These are phyloP conservation scores for Pilasporangium apinafurcum DNA, from an alignment of 352 stramenopile genomes.

Conservation along the genomic window DNA sequence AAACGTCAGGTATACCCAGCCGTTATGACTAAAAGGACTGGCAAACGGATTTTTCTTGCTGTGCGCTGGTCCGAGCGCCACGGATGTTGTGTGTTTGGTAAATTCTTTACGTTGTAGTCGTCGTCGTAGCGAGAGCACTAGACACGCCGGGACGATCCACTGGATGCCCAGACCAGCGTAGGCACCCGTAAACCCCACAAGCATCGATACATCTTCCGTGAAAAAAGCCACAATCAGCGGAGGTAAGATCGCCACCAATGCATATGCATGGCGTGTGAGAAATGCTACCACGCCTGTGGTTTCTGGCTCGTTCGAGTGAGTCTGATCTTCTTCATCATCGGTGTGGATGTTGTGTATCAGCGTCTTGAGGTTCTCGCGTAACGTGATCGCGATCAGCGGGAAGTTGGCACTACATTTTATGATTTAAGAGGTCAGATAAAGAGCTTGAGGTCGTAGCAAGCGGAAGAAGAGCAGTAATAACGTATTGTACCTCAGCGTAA, in stretches of 20 bases:
- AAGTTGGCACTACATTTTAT: slow-evolving; percentile 57
- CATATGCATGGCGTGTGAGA: slow-evolving; percentile 54
- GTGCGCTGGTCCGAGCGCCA: too few relatives aligned
- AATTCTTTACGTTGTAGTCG: slow-evolving; percentile 39
- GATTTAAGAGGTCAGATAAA: neutral
- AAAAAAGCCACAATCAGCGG: slow-evolving; percentile 80
- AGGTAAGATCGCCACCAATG: slow-evolving; percentile 64
- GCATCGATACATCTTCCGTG: slow-evolving; percentile 86
- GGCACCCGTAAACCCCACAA: slow-evolving; percentile 80
- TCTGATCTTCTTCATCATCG: slow-evolving; percentile 5
- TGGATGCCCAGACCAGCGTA: slow-evolving; percentile 85
- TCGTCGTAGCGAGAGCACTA: slow-evolving; percentile 66
- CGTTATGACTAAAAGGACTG: slow-evolving; percentile 58
- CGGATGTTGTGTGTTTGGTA: too few relatives aligned
- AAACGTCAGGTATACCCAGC: slow-evolving; percentile 70
- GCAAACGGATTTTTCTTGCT: slow-evolving; percentile 58
- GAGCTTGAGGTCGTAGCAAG: slow-evolving; percentile 6
- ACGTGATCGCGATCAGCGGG: slow-evolving; percentile 81
- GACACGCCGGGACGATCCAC: slow-evolving; percentile 78
- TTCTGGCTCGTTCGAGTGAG: slow-evolving; percentile 6
- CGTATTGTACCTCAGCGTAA: slow-evolving; percentile 61
- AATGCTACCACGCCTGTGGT: slow-evolving; percentile 24
- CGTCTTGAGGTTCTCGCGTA: slow-evolving; percentile 78
- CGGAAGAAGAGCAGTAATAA: neutral
- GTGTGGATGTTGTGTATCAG: slow-evolving; percentile 43